Base-by-base conservation (phyloP, 306 rosid genomes). In the Corylus heterophylla region DNA sequence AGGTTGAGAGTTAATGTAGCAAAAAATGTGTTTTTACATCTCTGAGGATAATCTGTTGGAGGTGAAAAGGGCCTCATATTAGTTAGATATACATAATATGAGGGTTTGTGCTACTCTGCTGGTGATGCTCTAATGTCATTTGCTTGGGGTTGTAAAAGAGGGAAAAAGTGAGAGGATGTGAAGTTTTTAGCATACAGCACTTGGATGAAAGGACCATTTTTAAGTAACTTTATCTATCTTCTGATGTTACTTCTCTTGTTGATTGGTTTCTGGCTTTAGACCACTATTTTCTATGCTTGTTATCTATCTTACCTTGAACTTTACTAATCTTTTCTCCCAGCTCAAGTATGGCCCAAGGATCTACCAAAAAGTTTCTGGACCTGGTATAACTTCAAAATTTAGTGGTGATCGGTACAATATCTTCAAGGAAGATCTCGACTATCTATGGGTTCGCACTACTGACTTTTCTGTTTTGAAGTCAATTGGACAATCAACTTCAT, bases 301-400 rank as follows among this genome's bases (percentile, higher is more conserved):
- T 55, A 59, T 45, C 48, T 58, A 8, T 66, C 51, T 49, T 20
- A 35, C 47, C 12, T 55, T 56, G 31, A 62, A n/a, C 37, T 16
- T 52, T 67, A 29, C 17, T 74, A 76, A 29, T 74, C 3, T 17
- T n/a, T 64, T 22, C 2, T 77, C 55, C 69, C 93, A 92, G 98
- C 86, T 95, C 79, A 92, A 88, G 85, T 91, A 86, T 81, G 98
- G 80, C 1, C 98, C 98, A 4, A 92, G 80, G 86, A 90, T 92
- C 78, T 95, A 86, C 81, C 86, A 81, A 51, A 88, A 73, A 73
- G 74, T 81, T 59, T 70, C 81, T 17, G 97, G 98, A 58, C 87
- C 94, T 50, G 48, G 82, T 69, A 76, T 94, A 74, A 73, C 77
- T n/a, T 45, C 88, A 3, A 92, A 48, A 81, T 92, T 89, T 78